phyloP scores from a whole-genome alignment of 371 early-diverging fungal species.

The Caulochytrium protostelioides region DNA sequence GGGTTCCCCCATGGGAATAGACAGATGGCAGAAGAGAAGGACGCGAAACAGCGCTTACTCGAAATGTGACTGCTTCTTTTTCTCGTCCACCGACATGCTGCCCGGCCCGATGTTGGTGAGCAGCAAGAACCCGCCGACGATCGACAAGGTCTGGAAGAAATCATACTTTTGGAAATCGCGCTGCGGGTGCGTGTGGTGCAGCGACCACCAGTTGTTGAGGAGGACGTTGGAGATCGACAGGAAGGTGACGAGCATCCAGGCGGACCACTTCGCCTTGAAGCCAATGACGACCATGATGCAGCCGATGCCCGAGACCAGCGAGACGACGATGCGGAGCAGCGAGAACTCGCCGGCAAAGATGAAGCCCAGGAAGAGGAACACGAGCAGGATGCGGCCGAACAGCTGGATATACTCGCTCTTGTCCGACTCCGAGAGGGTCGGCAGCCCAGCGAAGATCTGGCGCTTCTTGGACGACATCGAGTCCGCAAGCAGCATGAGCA shows the following conservation, averaged over 20 bases:
- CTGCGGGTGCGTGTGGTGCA: conserved; percentile 29
- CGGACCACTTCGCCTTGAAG: conserved; percentile 88
- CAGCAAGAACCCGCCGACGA: conserved; percentile 82
- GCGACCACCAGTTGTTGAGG: conserved; percentile 91
- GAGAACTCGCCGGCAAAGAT: conserved; percentile 66
- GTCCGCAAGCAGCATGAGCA: conserved; percentile 81
- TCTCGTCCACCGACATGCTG: conserved; percentile 73
- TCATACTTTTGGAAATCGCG: conserved; percentile 87
- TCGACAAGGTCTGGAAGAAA: conserved; percentile 90
- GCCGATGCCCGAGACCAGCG: conserved; percentile 54
- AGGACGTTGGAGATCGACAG: conserved; percentile 66
- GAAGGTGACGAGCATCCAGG: conserved; percentile 72
- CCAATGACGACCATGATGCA: conserved; percentile 88
- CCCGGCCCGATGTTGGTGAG: conserved; percentile 83
- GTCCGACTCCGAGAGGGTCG: conserved; percentile 54
- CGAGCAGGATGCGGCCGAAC: conserved; percentile 72
- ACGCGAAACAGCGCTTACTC: no score
- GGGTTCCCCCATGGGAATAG: no score
- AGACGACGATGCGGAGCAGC: conserved; percentile 39
- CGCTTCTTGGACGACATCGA: conserved; percentile 27
- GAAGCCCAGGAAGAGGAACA: conserved; percentile 73
- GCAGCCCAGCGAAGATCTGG: conserved; percentile 68
- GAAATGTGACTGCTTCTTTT: conserved; percentile 72
- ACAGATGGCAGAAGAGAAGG: no score
- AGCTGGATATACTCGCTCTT: conserved; percentile 66